phyloP scores from a whole-genome alignment of 169 alveolate genomes.

The Plasmodium blacklocki region DNA sequence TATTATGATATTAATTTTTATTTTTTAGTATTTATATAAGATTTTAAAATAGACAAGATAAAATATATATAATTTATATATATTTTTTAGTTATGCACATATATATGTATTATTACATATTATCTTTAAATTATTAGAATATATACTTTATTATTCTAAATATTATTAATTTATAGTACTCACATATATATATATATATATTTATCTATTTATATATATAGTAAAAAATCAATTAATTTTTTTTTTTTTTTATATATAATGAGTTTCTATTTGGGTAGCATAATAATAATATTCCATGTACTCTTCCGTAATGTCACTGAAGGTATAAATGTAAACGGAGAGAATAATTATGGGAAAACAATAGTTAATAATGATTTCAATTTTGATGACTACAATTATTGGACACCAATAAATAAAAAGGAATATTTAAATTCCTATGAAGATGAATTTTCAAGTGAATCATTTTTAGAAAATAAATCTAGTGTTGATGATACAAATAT shows the following conservation, averaged over 20 bases:
- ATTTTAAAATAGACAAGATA: too few relatives aligned
- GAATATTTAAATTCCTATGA: background rate
- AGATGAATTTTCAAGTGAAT: background rate
- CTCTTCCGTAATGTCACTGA: background rate
- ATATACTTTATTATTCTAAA: too few relatives aligned
- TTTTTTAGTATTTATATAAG: too few relatives aligned
- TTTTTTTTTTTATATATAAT: background rate
- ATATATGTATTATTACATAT: background rate
- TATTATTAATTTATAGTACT: too few relatives aligned
- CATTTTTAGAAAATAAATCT: constrained; percentile 1
- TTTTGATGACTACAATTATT: background rate
- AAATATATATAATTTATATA: background rate
- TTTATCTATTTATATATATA: background rate
- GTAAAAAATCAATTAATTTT: background rate
- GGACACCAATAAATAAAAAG: constrained; percentile 2
- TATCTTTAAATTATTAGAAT: too few relatives aligned
- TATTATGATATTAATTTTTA: too few relatives aligned
- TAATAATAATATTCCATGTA: background rate
- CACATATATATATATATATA: background rate
- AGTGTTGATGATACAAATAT: background rate
- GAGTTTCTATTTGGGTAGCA: background rate
- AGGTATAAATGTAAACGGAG: background rate
- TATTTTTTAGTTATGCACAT: background rate
- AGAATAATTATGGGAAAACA: background rate
- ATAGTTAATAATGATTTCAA: background rate